Evolutionary conservation across 495 filamentous ascomycete genomes (phyloP).

Genomic region (Hapsidospora chrysogenum): DNA sequence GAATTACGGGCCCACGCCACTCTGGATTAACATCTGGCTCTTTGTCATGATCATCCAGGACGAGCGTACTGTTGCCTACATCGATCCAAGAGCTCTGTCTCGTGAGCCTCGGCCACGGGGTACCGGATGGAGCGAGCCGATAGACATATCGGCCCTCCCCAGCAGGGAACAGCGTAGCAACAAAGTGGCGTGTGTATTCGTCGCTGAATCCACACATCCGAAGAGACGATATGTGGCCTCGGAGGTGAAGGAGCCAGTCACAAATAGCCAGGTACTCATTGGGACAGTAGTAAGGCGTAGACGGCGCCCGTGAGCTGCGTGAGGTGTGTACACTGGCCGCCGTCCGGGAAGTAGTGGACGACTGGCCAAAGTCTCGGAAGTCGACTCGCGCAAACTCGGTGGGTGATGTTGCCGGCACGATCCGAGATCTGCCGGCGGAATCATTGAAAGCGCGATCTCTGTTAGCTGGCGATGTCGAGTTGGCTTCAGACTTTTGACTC

Average conservation of each 20-base stretch:
- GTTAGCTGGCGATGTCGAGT: too few species aligned
- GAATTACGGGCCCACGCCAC: neutral
- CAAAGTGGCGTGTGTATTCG: slow-evolving; percentile 6
- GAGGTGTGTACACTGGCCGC: too few species aligned
- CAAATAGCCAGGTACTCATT: slow-evolving; percentile 8
- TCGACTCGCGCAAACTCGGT: too few species aligned
- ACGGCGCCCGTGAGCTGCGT: too few species aligned
- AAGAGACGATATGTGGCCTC: slow-evolving; percentile 6
- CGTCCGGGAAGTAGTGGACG: too few species aligned
- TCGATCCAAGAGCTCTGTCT: slow-evolving; percentile 2
- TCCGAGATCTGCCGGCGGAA: too few species aligned
- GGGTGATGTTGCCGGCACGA: too few species aligned
- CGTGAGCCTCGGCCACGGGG: slow-evolving; percentile 1
- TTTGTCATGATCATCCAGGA: slow-evolving; percentile 1
- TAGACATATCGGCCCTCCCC: neutral
- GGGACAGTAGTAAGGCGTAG: slow-evolving; percentile 3
- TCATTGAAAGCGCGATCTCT: too few species aligned
- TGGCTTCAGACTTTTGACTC: too few species aligned
- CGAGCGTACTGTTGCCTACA: neutral
- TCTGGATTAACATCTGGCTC: neutral
- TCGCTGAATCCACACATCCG: slow-evolving; percentile 10
- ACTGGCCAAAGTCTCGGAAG: too few species aligned
- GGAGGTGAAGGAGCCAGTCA: slow-evolving; percentile 9
- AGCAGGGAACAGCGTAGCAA: slow-evolving; percentile 5
- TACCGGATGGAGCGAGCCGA: slow-evolving; percentile 1